phyloP scores from a whole-genome alignment of 2,329 filamentous ascomycete species.

The Ceratocystis diversiconidia region DNA sequence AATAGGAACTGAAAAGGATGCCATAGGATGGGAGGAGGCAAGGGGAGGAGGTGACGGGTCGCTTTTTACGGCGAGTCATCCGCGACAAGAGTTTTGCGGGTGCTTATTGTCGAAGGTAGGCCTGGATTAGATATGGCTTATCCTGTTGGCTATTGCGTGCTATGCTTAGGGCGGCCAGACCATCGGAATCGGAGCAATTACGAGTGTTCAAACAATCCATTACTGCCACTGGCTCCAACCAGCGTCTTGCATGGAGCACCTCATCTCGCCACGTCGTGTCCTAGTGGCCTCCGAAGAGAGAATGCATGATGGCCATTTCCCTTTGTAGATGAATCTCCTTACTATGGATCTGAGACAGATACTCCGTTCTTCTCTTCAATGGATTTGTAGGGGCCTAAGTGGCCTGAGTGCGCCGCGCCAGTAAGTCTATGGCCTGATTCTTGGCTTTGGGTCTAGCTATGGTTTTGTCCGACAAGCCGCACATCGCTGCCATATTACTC shows the following conservation, averaged over 20 bases:
- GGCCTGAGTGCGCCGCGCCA: background rate
- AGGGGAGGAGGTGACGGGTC: background rate
- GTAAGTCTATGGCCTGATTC: background rate
- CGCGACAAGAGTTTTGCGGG: background rate
- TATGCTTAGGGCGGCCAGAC: background rate
- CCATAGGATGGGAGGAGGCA: background rate
- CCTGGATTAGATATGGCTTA: too few species aligned
- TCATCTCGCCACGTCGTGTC: background rate
- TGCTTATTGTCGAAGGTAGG: background rate
- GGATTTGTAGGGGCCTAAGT: background rate
- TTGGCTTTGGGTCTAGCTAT: background rate
- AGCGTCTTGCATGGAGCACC: background rate
- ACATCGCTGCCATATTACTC: background rate
- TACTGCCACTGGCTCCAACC: background rate
- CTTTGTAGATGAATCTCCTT: too few species aligned
- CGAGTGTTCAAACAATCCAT: background rate
- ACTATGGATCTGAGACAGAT: background rate
- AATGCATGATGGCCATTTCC: background rate
- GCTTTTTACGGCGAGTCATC: background rate
- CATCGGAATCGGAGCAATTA: background rate
- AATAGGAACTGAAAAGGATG: background rate
- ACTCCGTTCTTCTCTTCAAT: background rate
- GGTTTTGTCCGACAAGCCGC: background rate
- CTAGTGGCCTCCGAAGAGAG: background rate
- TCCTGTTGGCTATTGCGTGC: background rate